phyloP scores from a whole-genome alignment of 139 green algal species.

The Axilococcus clingmanii region DNA sequence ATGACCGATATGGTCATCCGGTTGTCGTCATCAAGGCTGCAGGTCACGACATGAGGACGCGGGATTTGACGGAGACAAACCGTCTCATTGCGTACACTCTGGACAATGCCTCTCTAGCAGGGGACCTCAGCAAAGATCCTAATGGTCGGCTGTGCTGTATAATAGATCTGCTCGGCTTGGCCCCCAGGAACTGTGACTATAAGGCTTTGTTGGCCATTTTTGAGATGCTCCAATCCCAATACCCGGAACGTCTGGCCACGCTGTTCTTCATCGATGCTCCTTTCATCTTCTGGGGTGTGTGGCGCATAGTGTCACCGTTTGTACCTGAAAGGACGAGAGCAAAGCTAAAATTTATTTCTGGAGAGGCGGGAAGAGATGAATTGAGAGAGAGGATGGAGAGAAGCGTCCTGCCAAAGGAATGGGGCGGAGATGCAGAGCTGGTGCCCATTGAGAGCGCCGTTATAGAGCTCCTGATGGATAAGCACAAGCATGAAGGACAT shows the following conservation, averaged over 20 bases:
- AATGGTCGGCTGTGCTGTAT: constrained; percentile 24
- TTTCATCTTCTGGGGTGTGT: constrained; percentile 55
- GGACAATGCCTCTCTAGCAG: constrained; percentile 21
- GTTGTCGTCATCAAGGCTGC: constrained; percentile 24
- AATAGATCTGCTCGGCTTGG: constrained; percentile 35
- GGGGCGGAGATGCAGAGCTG: constrained; percentile 33
- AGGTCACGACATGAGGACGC: constrained; percentile 5
- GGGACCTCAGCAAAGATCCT: constrained; percentile 17
- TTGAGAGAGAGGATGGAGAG: constrained; percentile 18
- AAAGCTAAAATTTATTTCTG: constrained; percentile 52
- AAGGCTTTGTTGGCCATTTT: constrained; percentile 39
- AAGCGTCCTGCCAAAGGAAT: constrained; percentile 40
- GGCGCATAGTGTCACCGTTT: constrained; percentile 51
- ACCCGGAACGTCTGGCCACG: constrained; percentile 36
- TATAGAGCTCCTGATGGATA: too few species aligned
- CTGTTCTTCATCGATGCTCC: constrained; percentile 54
- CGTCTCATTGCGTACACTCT: constrained; percentile 30
- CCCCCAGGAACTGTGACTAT: constrained; percentile 38
- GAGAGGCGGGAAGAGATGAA: neutral
- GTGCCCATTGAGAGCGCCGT: constrained; percentile 32
- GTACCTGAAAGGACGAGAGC: constrained; percentile 33
- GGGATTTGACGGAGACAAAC: constrained; percentile 11
- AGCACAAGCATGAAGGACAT: too few species aligned
- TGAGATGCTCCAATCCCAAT: constrained; percentile 50
- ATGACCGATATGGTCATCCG: constrained; percentile 13